A percentile compares a stretch with the other conserved stretches of the same genome.
Evolutionary conservation across 768 basidiomycete genomes (phyloP).

Genomic region (Russula abietina): DNA sequence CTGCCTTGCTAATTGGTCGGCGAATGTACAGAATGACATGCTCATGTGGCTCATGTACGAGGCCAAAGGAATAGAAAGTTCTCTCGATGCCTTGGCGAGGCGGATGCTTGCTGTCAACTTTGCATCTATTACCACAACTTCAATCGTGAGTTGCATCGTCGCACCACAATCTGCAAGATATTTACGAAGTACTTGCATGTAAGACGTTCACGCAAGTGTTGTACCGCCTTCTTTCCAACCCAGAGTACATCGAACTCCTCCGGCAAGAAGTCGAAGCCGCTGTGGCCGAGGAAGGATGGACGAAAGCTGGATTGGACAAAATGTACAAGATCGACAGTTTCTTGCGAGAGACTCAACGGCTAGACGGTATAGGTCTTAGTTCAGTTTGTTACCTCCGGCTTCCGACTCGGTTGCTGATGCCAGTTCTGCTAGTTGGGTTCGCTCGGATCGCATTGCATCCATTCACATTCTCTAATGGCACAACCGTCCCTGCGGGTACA

Average conservation of each 20-base stretch:
- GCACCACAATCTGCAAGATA: not conserved
- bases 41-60: conserved; percentile 43
- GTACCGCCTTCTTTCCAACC: conserved; percentile 29
- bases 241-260: conserved; percentile 28
- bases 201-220: conserved; percentile 30
- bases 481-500: conserved; percentile 36
- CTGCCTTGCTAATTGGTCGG: not conserved
- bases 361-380: conserved; percentile 26
- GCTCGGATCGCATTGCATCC: conserved; percentile 35
- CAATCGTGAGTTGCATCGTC: conserved; percentile 25
- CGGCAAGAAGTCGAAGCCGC: conserved; percentile 33
- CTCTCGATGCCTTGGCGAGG: conserved; percentile 30
- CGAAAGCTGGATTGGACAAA: conserved; percentile 29
- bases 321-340: conserved; percentile 36
- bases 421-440: conserved; percentile 13
- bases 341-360: conserved; percentile 32
- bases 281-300: conserved; percentile 31
- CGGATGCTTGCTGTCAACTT: conserved; percentile 32
- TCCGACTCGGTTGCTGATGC: not conserved
- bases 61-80: conserved; percentile 32
- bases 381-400: not conserved
- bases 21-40: conserved; percentile 36
- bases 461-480: conserved; percentile 42
- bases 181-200: not conserved
- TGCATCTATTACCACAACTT: conserved; percentile 34